Conservation (phyloP, 345 rosid genomes). For the Erucastrum elatum region DNA sequence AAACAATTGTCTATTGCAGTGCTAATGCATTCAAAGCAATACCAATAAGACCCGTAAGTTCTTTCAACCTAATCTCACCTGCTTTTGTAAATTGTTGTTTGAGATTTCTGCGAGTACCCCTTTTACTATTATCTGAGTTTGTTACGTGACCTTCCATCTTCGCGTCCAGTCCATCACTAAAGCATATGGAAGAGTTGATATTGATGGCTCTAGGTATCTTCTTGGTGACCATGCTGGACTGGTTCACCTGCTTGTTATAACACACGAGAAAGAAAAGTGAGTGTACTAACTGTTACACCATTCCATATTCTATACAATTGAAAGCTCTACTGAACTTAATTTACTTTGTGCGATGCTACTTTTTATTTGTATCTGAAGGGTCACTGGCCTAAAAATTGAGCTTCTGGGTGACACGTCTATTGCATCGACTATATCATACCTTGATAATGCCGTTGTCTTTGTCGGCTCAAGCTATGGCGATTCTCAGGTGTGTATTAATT, state of each 20-base stretch:
- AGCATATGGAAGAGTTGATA: slow-evolving; percentile 98
- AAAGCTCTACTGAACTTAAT: slow-evolving; percentile 12
- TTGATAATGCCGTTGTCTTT: slow-evolving; percentile 92
- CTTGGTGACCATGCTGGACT: slow-evolving; percentile 95
- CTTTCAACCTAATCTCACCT: slow-evolving; percentile 9
- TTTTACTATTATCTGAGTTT: slow-evolving; percentile 16
- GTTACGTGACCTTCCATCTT: slow-evolving; percentile 28
- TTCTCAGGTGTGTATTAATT: slow-evolving; percentile 69
- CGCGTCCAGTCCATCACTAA: slow-evolving; percentile 72
- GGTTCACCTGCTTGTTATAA: slow-evolving; percentile 90
- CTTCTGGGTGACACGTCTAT: slow-evolving; percentile 95
- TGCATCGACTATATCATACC: slow-evolving; percentile 91
- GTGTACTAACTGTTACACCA: slow-evolving; percentile 25
- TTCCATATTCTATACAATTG: background rate
- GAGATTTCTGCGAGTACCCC: background rate
- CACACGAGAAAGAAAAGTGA: slow-evolving; percentile 98
- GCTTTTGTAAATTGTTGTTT: background rate
- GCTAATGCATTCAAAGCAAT: slow-evolving; percentile 92
- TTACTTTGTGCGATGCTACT: background rate
- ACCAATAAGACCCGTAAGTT: slow-evolving; percentile 84
- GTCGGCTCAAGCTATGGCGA: slow-evolving; percentile 99
- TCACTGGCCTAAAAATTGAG: slow-evolving; percentile 93
- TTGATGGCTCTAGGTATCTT: slow-evolving; percentile 97
- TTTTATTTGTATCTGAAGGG: slow-evolving; percentile 53
- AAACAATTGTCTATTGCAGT: slow-evolving; percentile 92